Evolutionary conservation across 306 rosid species (phyloP), one percentile per base, ranked within the genome.

Genomic region (Vachellia pachyceras): DNA sequence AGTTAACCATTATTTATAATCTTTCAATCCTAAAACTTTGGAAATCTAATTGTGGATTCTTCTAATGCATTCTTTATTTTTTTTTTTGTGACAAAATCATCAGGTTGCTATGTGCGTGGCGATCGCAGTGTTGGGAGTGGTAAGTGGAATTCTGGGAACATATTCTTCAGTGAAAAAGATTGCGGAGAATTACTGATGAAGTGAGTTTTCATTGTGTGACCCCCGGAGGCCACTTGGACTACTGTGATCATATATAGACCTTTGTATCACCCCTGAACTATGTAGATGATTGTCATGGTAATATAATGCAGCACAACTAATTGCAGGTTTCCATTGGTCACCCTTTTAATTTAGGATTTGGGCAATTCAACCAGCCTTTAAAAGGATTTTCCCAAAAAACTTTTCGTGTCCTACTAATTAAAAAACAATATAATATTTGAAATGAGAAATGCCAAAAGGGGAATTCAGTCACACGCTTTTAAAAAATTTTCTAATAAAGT

Each of bases 101-200:
- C 82, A 89, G 97, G 75, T 91, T 22, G 77, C 65, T 49, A 54
- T 81, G 8, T 77, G 92, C 39, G 66, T 67, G 7, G 71, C 65
- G 10, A 82, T 88, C 36, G 77, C 75, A 44, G 71, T 35, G 44
- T 7, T 82, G 50, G 97, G 97, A 54, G 22, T 89, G 64, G 17
- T 82, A 18, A 69, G 88, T 58, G 92, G 85, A 40, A 6, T 79
- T 47, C 86, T 90, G 40, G 94, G 94, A 76, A 85, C 91, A 25
- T 89, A 88, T 81, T 88, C 90, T 64, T 86, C 94, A 10, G n/a
- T 89, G 29, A 57, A 63, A 40, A 41, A 66, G 20, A 82, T 91
- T 15, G 84, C 20, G 0, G 65, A 79, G 36, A 79, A 74, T 73
- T 87, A 90, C 73, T 81, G 60, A 85, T 3, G 23, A 18, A 47